Conservation (phyloP, 2,329 filamentous ascomycete genomes). For the Pyricularia sp. region DNA sequence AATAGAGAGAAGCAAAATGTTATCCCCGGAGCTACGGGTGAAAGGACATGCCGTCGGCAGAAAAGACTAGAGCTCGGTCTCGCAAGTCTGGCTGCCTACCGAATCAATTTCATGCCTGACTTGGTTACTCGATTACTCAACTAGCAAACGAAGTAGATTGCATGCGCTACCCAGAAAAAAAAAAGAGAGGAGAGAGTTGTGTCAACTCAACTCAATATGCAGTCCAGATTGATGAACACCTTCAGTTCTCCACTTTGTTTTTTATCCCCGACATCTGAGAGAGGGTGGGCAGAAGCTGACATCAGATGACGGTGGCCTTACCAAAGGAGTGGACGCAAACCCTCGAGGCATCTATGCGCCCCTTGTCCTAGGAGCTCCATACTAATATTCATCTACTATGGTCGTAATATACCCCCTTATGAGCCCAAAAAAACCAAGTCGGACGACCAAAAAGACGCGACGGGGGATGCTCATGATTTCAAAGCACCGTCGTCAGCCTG, state of each 20-base stretch:
- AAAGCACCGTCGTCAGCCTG: background rate
- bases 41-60: background rate
- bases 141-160: background rate
- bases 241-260: background rate
- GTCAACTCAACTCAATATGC: background rate
- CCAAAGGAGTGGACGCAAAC: background rate
- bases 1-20: background rate
- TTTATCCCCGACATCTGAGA: background rate
- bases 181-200: background rate
- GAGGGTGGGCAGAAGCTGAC: background rate
- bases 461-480: background rate
- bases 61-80: background rate
- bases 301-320: background rate
- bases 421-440: background rate
- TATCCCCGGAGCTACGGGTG: background rate
- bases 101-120: background rate
- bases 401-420: background rate
- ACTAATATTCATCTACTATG: too few species aligned
- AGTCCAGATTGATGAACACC: background rate
- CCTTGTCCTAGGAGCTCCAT: too few species aligned
- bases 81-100: background rate
- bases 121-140: background rate
- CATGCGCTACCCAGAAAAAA: background rate
- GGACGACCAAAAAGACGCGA: background rate
- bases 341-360: background rate